Evolutionary conservation across 305 asterid species (phyloP).

Genomic region (Caryopteris hybrid): DNA sequence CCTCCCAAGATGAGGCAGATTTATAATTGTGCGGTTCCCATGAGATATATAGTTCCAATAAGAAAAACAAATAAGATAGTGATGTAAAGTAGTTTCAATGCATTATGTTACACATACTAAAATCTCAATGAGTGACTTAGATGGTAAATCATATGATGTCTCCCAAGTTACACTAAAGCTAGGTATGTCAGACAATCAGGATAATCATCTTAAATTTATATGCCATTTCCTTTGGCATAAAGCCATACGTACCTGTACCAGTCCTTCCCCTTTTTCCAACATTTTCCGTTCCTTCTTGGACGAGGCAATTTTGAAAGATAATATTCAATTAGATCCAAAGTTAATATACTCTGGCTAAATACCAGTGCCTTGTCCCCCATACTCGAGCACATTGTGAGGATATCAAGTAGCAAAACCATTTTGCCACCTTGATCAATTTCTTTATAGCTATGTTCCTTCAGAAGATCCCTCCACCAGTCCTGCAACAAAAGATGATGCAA

Average conservation of each 20-base stretch:
- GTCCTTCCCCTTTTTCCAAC: slow-evolving; percentile 93
- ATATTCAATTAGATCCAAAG: slow-evolving; percentile 81
- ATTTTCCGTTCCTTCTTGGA: slow-evolving; percentile 68
- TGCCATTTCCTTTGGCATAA: slow-evolving; percentile 16
- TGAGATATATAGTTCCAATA: background rate
- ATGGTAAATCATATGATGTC: no score
- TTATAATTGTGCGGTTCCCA: background rate
- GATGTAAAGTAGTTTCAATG: background rate
- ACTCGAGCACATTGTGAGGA: slow-evolving; percentile 74
- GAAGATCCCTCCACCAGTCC: slow-evolving; percentile 98
- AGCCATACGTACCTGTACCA: slow-evolving; percentile 80
- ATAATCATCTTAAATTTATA: background rate
- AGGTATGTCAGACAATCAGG: background rate
- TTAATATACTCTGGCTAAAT: slow-evolving; percentile 88
- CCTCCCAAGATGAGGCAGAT: background rate
- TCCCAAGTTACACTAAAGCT: background rate
- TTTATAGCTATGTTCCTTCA: slow-evolving; percentile 55
- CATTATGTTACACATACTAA: background rate
- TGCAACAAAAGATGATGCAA: slow-evolving; percentile 27
- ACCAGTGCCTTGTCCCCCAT: slow-evolving; percentile 94
- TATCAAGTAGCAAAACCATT: slow-evolving; percentile 92
- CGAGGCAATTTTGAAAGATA: slow-evolving; percentile 82
- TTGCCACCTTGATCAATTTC: slow-evolving; percentile 85
- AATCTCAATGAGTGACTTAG: no score
- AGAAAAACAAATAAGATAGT: background rate